Conservation (phyloP, 371 early-diverging fungal species). For the Mortierella sp. region DNA sequence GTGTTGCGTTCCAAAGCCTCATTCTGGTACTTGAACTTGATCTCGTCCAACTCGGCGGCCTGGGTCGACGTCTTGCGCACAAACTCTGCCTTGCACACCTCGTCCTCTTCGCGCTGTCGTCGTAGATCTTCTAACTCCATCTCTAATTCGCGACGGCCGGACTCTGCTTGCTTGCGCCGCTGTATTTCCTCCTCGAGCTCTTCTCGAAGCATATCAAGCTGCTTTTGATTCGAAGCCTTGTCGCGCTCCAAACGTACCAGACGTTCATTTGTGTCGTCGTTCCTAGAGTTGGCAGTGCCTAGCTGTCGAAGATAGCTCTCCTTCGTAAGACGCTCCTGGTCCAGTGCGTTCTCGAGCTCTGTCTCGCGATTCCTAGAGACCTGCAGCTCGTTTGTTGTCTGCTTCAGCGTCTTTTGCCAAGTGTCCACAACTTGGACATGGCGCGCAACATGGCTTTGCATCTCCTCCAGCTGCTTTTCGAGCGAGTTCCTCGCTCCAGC, state of each 20-base stretch:
- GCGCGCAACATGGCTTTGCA: slow-evolving; percentile 62
- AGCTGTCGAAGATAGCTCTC: slow-evolving; percentile 66
- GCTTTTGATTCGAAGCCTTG: slow-evolving; percentile 61
- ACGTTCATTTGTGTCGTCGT: slow-evolving; percentile 68
- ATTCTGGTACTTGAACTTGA: slow-evolving; percentile 73
- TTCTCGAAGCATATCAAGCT: slow-evolving; percentile 64
- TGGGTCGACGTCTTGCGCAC: slow-evolving; percentile 67
- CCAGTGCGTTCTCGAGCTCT: slow-evolving; percentile 60
- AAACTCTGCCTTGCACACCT: slow-evolving; percentile 65
- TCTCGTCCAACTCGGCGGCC: slow-evolving; percentile 73
- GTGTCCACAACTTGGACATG: slow-evolving; percentile 45
- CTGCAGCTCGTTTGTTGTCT: slow-evolving; percentile 64
- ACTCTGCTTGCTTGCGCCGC: slow-evolving; percentile 61
- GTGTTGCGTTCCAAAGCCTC: slow-evolving; percentile 65
- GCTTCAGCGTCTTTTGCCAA: slow-evolving; percentile 66
- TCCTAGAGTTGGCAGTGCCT: slow-evolving; percentile 57
- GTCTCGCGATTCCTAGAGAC: slow-evolving; percentile 53
- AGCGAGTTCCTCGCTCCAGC: slow-evolving; percentile 57
- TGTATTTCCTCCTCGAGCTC: slow-evolving; percentile 73
- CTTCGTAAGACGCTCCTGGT: slow-evolving; percentile 61
- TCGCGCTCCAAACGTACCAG: slow-evolving; percentile 69
- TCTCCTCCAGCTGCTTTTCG: slow-evolving; percentile 66
- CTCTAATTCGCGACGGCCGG: slow-evolving; percentile 43
- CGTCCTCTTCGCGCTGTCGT: slow-evolving; percentile 76
- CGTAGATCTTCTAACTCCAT: slow-evolving; percentile 66